Base-by-base conservation (phyloP, 306 rosid genomes). In the Cicer cuneatum region DNA sequence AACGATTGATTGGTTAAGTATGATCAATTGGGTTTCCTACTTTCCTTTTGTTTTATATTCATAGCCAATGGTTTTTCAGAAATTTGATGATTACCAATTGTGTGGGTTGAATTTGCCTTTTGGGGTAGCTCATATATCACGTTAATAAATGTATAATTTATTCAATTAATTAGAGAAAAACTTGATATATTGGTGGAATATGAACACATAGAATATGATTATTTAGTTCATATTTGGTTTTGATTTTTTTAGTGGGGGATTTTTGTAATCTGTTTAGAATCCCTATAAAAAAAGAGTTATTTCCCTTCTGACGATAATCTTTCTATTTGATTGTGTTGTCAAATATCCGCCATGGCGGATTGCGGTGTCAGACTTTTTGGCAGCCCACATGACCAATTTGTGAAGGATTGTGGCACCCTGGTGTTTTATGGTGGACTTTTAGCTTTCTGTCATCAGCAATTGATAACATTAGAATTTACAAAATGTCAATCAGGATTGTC, bases 81-180 rank as follows among this genome's bases (percentile, higher is more conserved):
- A 48, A 65, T 71, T 10, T 9, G 37, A 6, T 66, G 15, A 10
- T 37, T 35, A 13, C 12, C 12, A 48, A 71, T 53, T 49, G 4
- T 39, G 58, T 51, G 41, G 52, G 39, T 63, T 80, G 69, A 75
- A 40, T 83, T 73, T 53, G 13, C 18, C 61, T 65, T 63, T 62
- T 7, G 9, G 37, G 76, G 42, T 7, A 56, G 38, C 72, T 47
- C 62, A 19, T 69, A 29, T 59, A 5, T 8, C 49, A 10, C 66
- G 49, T 42, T 45, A 47, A 2, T 60, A 10, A 14, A 66, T 60
- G 51, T 73, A 39, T 62, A 35, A 69, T 65, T 24, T 24, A 24
- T 24, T 74, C 33, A 54, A 15, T 21, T 62, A 69, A 77, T 49
- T 15, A 12, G 66, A 37, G 35, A 19, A 63, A 72, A 81, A 47